Percentiles rank a stretch among this genome's conserved stretches.
Evolutionary conservation across 257 asterid species (phyloP).

Genomic region (Leptodermis oblonga): DNA sequence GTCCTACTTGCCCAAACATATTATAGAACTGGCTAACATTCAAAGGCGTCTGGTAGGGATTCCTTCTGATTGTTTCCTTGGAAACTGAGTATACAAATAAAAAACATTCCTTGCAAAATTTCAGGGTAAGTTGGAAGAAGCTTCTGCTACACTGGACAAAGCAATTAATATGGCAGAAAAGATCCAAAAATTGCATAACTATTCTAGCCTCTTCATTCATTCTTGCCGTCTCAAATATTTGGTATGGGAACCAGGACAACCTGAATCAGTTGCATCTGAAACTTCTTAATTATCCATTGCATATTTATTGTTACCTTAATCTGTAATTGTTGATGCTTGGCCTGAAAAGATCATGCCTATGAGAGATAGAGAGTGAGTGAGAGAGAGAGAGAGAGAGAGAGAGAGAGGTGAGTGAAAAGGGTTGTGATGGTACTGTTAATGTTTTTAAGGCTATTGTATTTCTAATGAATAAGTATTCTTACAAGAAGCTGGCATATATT

Average conservation of each 20-base stretch:
- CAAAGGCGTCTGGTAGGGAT: conserved; percentile 77
- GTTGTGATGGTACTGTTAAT: no score
- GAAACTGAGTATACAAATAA: conserved; percentile 14
- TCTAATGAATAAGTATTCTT: no score
- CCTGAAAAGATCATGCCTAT: background rate
- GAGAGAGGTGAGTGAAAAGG: background rate
- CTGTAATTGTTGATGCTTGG: conserved; percentile 2
- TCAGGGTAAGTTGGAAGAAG: conserved; percentile 73
- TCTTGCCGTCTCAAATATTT: conserved; percentile 53
- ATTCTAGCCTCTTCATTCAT: conserved; percentile 57
- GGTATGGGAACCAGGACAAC: conserved; percentile 39
- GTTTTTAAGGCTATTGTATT: no score
- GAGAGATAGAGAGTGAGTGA: background rate
- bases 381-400: background rate
- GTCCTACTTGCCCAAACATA: conserved; percentile 45
- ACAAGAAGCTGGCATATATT: no score
- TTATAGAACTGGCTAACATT: conserved; percentile 63
- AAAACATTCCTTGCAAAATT: conserved; percentile 26
- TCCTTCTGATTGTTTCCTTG: conserved; percentile 22
- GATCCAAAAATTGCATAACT: conserved; percentile 43
- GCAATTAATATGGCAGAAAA: conserved; percentile 59
- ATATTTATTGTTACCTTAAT: background rate
- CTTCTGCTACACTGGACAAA: conserved; percentile 55
- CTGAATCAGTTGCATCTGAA: conserved; percentile 11
- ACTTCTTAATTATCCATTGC: conserved; percentile 7